phyloP scores from a whole-genome alignment of 2,329 filamentous ascomycete genomes.

The Biscogniauxia mediterranea region DNA sequence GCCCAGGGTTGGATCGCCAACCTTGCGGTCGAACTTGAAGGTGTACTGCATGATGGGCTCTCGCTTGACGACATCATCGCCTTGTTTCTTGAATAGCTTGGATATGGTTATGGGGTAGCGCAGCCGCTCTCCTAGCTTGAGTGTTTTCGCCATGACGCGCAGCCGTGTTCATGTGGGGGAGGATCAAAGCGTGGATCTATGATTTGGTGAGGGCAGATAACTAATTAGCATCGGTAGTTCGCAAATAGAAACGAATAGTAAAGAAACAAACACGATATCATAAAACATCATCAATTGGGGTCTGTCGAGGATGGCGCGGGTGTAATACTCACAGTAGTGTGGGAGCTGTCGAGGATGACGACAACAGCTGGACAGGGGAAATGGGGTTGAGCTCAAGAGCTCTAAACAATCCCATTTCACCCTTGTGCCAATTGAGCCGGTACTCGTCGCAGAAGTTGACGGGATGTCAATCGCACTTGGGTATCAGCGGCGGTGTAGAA shows the following conservation, averaged over 20 bases:
- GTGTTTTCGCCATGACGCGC: slow-evolving; percentile 40
- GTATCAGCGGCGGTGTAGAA: background rate
- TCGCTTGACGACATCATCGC: slow-evolving; percentile 72
- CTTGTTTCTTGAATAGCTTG: slow-evolving; percentile 72
- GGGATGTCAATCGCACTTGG: background rate
- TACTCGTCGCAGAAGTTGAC: background rate
- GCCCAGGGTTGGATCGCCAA: slow-evolving; percentile 62
- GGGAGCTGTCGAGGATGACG: background rate
- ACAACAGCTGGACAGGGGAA: background rate
- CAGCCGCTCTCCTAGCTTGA: slow-evolving; percentile 61
- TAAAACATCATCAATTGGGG: background rate
- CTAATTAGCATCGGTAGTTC: background rate
- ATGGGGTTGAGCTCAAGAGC: background rate
- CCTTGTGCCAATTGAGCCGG: background rate
- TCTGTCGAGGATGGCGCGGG: background rate
- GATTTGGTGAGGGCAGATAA: background rate
- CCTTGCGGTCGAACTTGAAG: slow-evolving; percentile 75
- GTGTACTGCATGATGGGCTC: slow-evolving; percentile 83
- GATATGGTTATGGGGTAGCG: slow-evolving; percentile 93
- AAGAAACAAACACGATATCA: background rate
- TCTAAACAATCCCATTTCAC: background rate
- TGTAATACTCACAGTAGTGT: background rate
- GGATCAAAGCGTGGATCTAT: background rate
- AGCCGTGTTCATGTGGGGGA: background rate
- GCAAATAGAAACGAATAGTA: background rate